These are phyloP conservation scores for Chenopodium berlandieri DNA, from an alignment of 148 eudicot genomes.

Conservation along the genomic window DNA sequence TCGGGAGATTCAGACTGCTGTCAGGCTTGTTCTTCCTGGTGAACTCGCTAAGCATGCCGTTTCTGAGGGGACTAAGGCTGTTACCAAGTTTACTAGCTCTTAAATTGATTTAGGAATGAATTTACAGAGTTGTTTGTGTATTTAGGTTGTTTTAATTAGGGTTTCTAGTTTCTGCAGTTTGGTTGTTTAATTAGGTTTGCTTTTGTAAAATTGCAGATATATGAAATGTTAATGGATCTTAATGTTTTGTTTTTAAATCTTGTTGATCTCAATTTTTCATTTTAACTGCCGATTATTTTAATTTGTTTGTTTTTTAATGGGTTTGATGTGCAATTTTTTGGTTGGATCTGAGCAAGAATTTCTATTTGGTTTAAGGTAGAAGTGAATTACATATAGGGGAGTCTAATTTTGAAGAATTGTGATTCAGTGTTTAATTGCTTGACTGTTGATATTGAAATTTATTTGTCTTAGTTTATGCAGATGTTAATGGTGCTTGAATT, in stretches of 20 bases:
- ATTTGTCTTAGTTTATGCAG: too few relatives aligned
- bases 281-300: too few relatives aligned
- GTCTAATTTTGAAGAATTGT: too few relatives aligned
- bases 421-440: too few relatives aligned
- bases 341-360: too few relatives aligned
- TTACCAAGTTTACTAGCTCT: constrained; percentile 46
- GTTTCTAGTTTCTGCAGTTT: neutral
- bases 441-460: too few relatives aligned
- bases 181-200: neutral
- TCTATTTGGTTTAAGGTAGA: too few relatives aligned
- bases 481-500: too few relatives aligned
- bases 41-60: constrained; percentile 53
- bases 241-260: neutral
- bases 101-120: neutral
- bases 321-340: too few relatives aligned
- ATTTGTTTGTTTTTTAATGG: too few relatives aligned
- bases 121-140: neutral
- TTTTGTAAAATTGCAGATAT: neutral
- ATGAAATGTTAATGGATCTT: neutral
- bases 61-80: constrained; percentile 50
- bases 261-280: constrained; percentile 8
- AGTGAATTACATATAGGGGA: too few relatives aligned
- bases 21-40: constrained; percentile 46
- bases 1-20: constrained; percentile 51
- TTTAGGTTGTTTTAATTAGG: neutral